These are phyloP conservation scores for Fusarium marasasianum DNA, from an alignment of 2,329 filamentous ascomycete genomes.

Conservation along the genomic window DNA sequence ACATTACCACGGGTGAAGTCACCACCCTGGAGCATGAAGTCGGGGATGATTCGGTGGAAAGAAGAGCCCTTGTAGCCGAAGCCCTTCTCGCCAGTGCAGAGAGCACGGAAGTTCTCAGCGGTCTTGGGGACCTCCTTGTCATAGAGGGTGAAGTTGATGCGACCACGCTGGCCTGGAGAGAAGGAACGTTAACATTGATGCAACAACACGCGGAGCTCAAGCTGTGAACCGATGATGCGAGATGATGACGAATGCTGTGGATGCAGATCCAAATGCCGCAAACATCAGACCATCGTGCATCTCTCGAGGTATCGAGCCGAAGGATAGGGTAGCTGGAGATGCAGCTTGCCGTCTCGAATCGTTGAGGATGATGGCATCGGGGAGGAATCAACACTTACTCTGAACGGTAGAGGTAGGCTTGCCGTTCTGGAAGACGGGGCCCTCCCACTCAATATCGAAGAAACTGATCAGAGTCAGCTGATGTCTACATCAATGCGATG, in stretches of 20 bases:
- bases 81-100: constrained; percentile 83
- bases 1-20: constrained; percentile 95
- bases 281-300: neutral
- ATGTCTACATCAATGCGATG: constrained; percentile 13
- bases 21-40: constrained; percentile 97
- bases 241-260: constrained; percentile 10
- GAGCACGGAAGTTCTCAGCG: constrained; percentile 82
- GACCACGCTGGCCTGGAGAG: constrained; percentile 72
- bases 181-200: constrained; percentile 32
- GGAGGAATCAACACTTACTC: constrained; percentile 59
- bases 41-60: constrained; percentile 92
- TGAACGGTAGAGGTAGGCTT: constrained; percentile 63
- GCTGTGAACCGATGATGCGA: constrained; percentile 14
- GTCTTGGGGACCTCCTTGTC: constrained; percentile 90
- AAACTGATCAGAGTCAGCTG: constrained; percentile 56
- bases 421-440: constrained; percentile 72
- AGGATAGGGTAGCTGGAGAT: neutral
- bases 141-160: constrained; percentile 91
- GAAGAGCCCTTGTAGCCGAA: constrained; percentile 83
- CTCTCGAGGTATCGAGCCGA: neutral
- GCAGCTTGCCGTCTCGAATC: neutral
- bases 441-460: constrained; percentile 80
- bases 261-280: neutral
- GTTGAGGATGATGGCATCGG: constrained; percentile 8
- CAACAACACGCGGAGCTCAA: neutral